These are phyloP conservation scores for Backusella australiensis DNA, from an alignment of 192 early-diverging fungal genomes.

Conservation along the genomic window DNA sequence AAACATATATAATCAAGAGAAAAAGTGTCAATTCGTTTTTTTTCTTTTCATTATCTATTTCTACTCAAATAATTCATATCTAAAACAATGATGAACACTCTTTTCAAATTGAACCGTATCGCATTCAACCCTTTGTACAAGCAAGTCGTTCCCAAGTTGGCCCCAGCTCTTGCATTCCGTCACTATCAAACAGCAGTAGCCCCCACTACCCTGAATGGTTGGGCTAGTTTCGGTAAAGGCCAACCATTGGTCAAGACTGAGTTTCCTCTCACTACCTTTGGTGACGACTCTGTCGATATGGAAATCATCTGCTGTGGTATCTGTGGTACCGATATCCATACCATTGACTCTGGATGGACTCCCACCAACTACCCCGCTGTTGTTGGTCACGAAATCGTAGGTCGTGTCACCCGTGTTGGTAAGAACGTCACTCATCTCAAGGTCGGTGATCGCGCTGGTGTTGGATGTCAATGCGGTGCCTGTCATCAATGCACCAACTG, in stretches of 20 bases:
- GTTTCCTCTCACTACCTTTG: slow-evolving; percentile 8
- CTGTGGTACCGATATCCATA: slow-evolving; percentile 74
- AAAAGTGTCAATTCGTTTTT: background rate
- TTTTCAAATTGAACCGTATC: background rate
- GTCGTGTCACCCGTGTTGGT: slow-evolving; percentile 37
- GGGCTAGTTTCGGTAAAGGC: slow-evolving; percentile 6
- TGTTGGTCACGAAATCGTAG: slow-evolving; percentile 51
- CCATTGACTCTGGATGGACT: slow-evolving; percentile 56
- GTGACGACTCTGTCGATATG: slow-evolving; percentile 38
- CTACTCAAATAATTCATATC: background rate
- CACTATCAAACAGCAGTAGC: background rate
- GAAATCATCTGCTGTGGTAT: slow-evolving; percentile 59
- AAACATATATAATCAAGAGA: background rate
- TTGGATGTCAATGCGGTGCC: slow-evolving; percentile 63
- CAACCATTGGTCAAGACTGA: background rate
- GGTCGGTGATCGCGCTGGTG: slow-evolving; percentile 43
- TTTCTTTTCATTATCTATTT: background rate
- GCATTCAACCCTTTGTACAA: background rate
- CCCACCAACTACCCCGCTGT: slow-evolving; percentile 34
- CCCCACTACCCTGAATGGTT: background rate
- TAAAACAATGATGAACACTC: background rate
- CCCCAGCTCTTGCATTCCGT: background rate
- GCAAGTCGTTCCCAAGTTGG: background rate
- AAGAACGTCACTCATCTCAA: slow-evolving; percentile 23
- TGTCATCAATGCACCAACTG: slow-evolving; percentile 50